Conservation (phyloP, 2,329 filamentous ascomycete genomes). For the Orbilia quercus region DNA sequence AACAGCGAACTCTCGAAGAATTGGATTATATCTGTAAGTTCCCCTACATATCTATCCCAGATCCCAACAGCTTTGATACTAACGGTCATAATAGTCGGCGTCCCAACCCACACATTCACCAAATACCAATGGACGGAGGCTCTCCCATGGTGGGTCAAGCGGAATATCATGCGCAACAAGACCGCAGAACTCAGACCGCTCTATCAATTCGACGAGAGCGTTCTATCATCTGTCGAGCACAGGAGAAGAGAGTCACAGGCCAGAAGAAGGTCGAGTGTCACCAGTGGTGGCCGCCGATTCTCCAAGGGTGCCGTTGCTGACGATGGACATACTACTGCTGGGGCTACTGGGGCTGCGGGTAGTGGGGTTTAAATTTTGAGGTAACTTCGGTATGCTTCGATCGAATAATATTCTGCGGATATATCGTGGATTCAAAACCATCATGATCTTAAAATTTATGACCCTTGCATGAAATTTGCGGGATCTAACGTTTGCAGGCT, state of each 20-base stretch:
- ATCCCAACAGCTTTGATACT: slow-evolving; percentile 43
- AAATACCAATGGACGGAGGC: slow-evolving; percentile 70
- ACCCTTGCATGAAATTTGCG: too few species aligned
- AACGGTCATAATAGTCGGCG: slow-evolving; percentile 68
- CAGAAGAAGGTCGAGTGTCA: slow-evolving; percentile 36
- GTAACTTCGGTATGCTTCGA: background rate
- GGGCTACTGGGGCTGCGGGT: background rate
- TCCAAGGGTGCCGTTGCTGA: slow-evolving; percentile 6
- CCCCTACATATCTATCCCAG: background rate
- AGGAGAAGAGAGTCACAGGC: slow-evolving; percentile 32
- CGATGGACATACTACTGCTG: background rate
- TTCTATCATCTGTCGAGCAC: slow-evolving; percentile 47
- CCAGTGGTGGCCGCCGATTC: background rate
- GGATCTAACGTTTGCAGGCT: background rate
- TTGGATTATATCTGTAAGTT: slow-evolving; percentile 67
- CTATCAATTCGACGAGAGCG: slow-evolving; percentile 66
- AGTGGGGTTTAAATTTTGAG: slow-evolving; percentile 9
- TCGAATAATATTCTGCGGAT: background rate
- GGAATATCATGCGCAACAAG: slow-evolving; percentile 69
- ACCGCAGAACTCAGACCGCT: slow-evolving; percentile 66
- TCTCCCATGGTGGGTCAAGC: slow-evolving; percentile 72
- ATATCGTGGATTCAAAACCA: background rate
- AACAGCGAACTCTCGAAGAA: slow-evolving; percentile 68
- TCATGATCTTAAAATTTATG: background rate
- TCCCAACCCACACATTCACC: slow-evolving; percentile 70